Evolutionary conservation across 2,329 filamentous ascomycete genomes (phyloP).

Genomic region (Claviceps arundinis): DNA sequence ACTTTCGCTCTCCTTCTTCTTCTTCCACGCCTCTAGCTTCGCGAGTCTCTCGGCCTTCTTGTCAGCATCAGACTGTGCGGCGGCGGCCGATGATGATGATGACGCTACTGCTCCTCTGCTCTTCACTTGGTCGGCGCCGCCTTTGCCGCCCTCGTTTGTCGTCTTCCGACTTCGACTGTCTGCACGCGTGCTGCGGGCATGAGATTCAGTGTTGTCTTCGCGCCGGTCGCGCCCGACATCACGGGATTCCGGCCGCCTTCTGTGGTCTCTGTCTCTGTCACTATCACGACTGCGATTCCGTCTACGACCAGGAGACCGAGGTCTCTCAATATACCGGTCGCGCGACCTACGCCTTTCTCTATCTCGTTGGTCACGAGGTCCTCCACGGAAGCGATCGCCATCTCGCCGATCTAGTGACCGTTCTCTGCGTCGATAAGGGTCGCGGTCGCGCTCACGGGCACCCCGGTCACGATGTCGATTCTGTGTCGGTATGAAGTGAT

Average conservation of each 20-base stretch:
- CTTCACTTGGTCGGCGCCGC: constrained; percentile 49
- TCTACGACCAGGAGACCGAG: constrained; percentile 45
- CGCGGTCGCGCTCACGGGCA: constrained; percentile 23
- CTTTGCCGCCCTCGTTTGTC: constrained; percentile 32
- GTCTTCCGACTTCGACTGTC: constrained; percentile 44
- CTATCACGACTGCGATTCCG: constrained; percentile 51
- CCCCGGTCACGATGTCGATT: constrained; percentile 46
- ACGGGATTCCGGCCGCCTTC: constrained; percentile 62
- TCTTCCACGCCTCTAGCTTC: constrained; percentile 83
- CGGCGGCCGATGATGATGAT: constrained; percentile 24
- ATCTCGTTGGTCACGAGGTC: constrained; percentile 40
- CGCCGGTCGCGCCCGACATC: constrained; percentile 50
- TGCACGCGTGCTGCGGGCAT: constrained; percentile 51
- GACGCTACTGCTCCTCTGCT: constrained; percentile 25
- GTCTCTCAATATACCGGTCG: constrained; percentile 44
- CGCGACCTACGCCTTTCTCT: constrained; percentile 53
- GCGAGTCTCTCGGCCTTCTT: constrained; percentile 68
- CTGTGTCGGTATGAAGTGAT: constrained; percentile 29
- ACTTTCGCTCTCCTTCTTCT: constrained; percentile 68
- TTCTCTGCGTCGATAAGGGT: constrained; percentile 52
- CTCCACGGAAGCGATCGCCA: constrained; percentile 49
- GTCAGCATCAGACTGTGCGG: constrained; percentile 51
- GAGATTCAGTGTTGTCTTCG: constrained; percentile 60
- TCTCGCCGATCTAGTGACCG: constrained; percentile 55
- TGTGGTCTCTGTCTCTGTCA: constrained; percentile 45